These are phyloP conservation scores for Fusarium torreyae DNA, from an alignment of 2,329 filamentous ascomycete species.

Conservation along the genomic window DNA sequence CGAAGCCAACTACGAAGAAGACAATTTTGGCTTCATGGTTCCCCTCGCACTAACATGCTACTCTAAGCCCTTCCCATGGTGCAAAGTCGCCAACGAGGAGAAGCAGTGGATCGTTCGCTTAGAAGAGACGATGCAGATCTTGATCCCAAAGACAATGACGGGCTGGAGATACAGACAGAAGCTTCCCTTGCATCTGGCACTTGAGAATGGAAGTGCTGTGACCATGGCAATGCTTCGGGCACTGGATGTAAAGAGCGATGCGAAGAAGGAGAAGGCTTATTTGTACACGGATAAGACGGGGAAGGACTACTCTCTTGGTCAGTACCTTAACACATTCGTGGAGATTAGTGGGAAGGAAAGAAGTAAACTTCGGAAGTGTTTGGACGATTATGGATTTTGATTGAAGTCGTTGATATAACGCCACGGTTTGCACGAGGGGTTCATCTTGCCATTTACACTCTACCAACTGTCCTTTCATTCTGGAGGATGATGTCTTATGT, in stretches of 20 bases:
- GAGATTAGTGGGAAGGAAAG: conserved; percentile 26
- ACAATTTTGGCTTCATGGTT: conserved; percentile 34
- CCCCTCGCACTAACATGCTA: conserved; percentile 13
- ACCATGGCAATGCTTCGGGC: conserved; percentile 19
- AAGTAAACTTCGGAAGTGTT: conserved; percentile 2
- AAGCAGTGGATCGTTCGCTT: conserved; percentile 9
- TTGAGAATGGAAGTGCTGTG: conserved; percentile 19
- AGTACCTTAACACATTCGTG: conserved; percentile 25
- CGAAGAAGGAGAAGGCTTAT: conserved; percentile 12
- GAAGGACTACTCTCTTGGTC: conserved; percentile 12
- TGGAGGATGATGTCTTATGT: too few relatives aligned
- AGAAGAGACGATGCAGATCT: conserved; percentile 19
- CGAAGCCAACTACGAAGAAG: conserved; percentile 26
- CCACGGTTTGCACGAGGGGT: background rate
- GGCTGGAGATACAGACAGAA: conserved; percentile 23
- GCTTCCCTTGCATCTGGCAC: conserved; percentile 15
- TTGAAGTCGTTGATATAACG: background rate
- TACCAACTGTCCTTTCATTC: too few relatives aligned
- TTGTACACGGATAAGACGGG: conserved; percentile 25
- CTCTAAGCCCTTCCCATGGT: conserved; percentile 22
- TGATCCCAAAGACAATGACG: conserved; percentile 5
- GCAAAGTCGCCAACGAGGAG: conserved; percentile 26
- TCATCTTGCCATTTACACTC: background rate
- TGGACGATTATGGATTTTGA: conserved; percentile 9
- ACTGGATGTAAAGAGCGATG: background rate